phyloP scores from a whole-genome alignment of 768 basidiomycete species.

The Nidularia sp. region DNA sequence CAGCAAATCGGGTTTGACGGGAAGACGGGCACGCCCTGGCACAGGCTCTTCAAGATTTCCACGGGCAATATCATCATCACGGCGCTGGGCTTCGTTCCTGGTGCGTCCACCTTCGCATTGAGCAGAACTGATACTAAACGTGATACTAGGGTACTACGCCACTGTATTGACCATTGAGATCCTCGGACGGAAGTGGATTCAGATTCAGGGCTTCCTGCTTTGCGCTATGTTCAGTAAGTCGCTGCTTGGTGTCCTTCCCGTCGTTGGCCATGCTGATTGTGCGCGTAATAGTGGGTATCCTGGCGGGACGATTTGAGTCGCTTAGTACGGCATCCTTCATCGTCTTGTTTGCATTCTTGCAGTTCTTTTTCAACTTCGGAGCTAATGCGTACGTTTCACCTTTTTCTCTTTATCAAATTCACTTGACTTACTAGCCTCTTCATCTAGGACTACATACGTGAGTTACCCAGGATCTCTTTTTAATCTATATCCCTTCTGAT shows the following conservation, averaged over 20 bases:
- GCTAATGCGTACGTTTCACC: constrained; percentile 40
- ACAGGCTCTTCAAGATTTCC: constrained; percentile 62
- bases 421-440: too few species aligned
- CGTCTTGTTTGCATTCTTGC: constrained; percentile 68
- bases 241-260: too few species aligned
- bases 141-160: constrained; percentile 56
- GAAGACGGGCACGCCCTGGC: constrained; percentile 50
- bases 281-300: constrained; percentile 38
- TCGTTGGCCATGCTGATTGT: too few species aligned
- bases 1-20: constrained; percentile 69
- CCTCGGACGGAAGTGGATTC: constrained; percentile 72
- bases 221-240: constrained; percentile 48
- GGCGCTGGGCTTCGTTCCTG: constrained; percentile 76
- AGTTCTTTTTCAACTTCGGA: constrained; percentile 85
- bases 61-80: constrained; percentile 71
- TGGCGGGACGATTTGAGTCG: constrained; percentile 60
- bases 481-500: too few species aligned
- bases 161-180: constrained; percentile 68
- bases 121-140: background rate
- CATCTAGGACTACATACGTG: too few species aligned
- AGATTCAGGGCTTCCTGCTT: constrained; percentile 70
- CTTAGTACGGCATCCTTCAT: constrained; percentile 61
- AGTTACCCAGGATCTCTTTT: too few species aligned
- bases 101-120: constrained; percentile 19
- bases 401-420: too few species aligned